A percentile compares a stretch with the other conserved stretches of the same genome.
Conservation (phyloP, 225 moss, liverwort and hornwort genomes). For the Anthoceros angustus region DNA sequence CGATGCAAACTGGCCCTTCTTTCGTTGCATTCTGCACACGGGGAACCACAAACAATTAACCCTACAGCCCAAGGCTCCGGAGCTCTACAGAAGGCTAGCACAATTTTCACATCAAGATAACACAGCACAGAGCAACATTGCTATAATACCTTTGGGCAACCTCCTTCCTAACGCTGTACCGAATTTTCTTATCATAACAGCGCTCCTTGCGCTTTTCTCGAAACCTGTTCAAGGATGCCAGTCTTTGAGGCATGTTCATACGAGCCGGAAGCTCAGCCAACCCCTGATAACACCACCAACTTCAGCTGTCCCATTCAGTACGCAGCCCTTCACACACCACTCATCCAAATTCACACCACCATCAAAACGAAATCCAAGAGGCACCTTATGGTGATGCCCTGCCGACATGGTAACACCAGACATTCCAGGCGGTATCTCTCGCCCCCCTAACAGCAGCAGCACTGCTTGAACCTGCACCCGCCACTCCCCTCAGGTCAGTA, state of each 20-base stretch:
- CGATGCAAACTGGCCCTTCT: slow-evolving; percentile 91
- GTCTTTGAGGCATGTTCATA: slow-evolving; percentile 95
- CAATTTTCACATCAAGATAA: not conserved
- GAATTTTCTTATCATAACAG: slow-evolving; percentile 86
- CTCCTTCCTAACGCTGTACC: slow-evolving; percentile 85
- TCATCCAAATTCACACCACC: not conserved
- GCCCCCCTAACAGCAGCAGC: slow-evolving; percentile 71
- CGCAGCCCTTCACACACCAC: not conserved
- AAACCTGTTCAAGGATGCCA: slow-evolving; percentile 81
- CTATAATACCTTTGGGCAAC: slow-evolving; percentile 65
- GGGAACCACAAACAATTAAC: not conserved
- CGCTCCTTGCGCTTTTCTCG: slow-evolving; percentile 94
- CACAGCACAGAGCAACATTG: not conserved
- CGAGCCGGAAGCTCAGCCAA: slow-evolving; percentile 72
- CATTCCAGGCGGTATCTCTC: slow-evolving; percentile 89
- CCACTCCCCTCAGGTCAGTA: not conserved
- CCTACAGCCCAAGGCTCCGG: not conserved
- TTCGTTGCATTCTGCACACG: slow-evolving; percentile 61
- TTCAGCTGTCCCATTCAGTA: not conserved
- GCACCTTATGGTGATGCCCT: slow-evolving; percentile 74
- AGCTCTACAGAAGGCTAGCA: not conserved
- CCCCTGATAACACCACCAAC: slow-evolving; percentile 31
- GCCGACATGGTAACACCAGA: slow-evolving; percentile 51
- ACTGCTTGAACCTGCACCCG: slow-evolving; percentile 64
- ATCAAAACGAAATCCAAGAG: not conserved